Evolutionary conservation across 257 asterid genomes (phyloP), one percentile per base, ranked within the genome.

Genomic region (Solanum gandarillasii): DNA sequence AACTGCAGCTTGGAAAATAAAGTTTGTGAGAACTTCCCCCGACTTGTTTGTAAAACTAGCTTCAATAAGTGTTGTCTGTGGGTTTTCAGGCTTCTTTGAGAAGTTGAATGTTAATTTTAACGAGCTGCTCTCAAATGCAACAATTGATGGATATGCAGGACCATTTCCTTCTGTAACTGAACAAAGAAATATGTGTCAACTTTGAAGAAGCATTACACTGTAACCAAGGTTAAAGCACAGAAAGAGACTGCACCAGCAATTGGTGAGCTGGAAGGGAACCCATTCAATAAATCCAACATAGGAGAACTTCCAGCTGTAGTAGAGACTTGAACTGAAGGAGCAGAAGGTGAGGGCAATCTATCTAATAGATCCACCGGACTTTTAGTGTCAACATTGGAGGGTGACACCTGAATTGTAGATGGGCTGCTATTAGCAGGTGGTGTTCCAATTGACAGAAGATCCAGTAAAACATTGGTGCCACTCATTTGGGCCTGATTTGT

Each of bases 1-100:
- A 34, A 97, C 99, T 1, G 99, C 99, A 32, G 98, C 98, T 95
- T 94, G 99, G 92, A 97, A 97, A 75, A 96, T 89, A 34, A 97
- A 97, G 90, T 94, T 94, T 25, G 97, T 92, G 91, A 90, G 95
- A 39, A 87, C 88, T 89, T 95, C 89, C 84, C 95, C 83, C 7
- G 98, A 94, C 88, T 94, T 96, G 91, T 97, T 97, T 46, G 84
- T 72, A 91, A 97, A 95, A 79, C 90, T 90, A 88, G 99, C 98
- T 91, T 97, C 97, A 48, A 97, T 91, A n/a, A 91, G 12, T 27
- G 98, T 94, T 65, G 91, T 92, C 91, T 95, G 95, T 52, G 94
- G 95, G 87, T 88, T 92, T 88, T 92, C 97, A 85, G 98, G 94
- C 90, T 94, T 94, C 93, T 97, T 97, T 55, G 97, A 92, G 92